Percentiles rank a stretch among this genome's conserved stretches.
These are phyloP conservation scores for Sporobolomyces roseus DNA, from an alignment of 768 basidiomycete species.

Conservation along the genomic window DNA sequence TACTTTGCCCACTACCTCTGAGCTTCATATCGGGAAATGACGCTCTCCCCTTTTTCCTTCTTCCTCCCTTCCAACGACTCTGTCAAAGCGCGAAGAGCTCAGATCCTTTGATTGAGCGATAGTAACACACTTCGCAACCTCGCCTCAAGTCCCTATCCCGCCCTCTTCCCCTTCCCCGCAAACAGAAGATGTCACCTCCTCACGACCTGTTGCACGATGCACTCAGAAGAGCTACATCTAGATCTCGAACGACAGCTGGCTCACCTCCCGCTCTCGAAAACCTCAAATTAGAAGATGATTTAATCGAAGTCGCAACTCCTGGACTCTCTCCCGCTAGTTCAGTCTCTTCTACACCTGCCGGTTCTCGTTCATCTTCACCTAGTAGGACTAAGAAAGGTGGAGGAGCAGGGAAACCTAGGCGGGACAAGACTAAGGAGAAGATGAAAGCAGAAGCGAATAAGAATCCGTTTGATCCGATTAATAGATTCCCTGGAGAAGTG, in stretches of 20 bases:
- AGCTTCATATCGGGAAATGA: no score
- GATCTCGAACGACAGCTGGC: neutral
- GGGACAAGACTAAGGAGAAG: constrained; percentile 42
- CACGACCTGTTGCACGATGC: constrained; percentile 31
- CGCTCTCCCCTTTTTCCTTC: no score
- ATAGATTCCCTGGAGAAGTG: constrained; percentile 42
- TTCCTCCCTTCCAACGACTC: no score
- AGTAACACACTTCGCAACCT: no score
- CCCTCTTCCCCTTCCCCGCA: no score
- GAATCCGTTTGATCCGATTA: constrained; percentile 42
- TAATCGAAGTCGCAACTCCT: constrained; percentile 35
- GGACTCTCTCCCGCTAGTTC: constrained; percentile 13
- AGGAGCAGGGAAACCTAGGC: constrained; percentile 37
- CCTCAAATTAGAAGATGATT: constrained; percentile 17
- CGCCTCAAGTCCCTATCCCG: no score
- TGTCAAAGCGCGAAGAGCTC: no score
- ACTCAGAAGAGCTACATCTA: constrained; percentile 17
- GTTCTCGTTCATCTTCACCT: constrained; percentile 39
- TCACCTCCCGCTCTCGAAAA: constrained; percentile 8
- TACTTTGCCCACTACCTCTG: no score
- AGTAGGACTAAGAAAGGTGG: constrained; percentile 25
- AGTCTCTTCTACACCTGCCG: constrained; percentile 17
- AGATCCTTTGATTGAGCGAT: no score
- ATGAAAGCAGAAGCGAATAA: constrained; percentile 32
- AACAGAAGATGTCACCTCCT: constrained; percentile 4